Conservation (phyloP, 2,329 filamentous ascomycete species). For the Paecilomyces niveus region DNA sequence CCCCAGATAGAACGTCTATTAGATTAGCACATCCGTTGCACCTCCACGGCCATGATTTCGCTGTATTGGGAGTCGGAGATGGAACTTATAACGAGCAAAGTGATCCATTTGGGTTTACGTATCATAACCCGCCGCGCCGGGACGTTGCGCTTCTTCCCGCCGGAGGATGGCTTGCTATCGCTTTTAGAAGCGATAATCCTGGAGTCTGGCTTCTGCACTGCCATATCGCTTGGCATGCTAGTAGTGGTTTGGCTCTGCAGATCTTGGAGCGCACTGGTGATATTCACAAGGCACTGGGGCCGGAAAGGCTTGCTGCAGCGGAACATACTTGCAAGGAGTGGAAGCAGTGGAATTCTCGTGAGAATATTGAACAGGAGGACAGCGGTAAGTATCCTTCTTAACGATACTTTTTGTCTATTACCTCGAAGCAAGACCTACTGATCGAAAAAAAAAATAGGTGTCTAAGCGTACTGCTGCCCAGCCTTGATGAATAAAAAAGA, state of each 20-base stretch:
- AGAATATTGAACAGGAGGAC: not conserved
- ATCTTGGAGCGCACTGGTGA: slow-evolving; percentile 14
- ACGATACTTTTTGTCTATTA: not conserved
- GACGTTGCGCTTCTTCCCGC: slow-evolving; percentile 33
- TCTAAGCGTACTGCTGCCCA: not conserved
- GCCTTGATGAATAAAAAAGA: too few relatives aligned
- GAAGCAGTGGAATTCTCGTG: not conserved
- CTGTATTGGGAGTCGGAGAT: slow-evolving; percentile 14
- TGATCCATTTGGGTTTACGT: slow-evolving; percentile 8
- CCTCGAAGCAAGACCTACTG: not conserved
- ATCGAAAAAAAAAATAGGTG: not conserved
- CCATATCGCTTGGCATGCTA: slow-evolving; percentile 28
- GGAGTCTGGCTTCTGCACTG: slow-evolving; percentile 39
- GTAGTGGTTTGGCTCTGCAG: slow-evolving; percentile 17
- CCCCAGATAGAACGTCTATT: not conserved
- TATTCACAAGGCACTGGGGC: not conserved
- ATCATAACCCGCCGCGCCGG: slow-evolving; percentile 19
- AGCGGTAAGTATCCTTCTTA: not conserved
- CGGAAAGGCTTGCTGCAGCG: not conserved
- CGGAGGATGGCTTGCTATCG: slow-evolving; percentile 32
- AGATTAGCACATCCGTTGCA: slow-evolving; percentile 22
- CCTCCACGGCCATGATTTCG: slow-evolving; percentile 23
- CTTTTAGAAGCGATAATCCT: slow-evolving; percentile 37
- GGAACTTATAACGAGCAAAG: slow-evolving; percentile 7
- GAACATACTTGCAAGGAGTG: not conserved